Conservation (phyloP, 352 stramenopile genomes). For the Phytophthora agathidicida region DNA sequence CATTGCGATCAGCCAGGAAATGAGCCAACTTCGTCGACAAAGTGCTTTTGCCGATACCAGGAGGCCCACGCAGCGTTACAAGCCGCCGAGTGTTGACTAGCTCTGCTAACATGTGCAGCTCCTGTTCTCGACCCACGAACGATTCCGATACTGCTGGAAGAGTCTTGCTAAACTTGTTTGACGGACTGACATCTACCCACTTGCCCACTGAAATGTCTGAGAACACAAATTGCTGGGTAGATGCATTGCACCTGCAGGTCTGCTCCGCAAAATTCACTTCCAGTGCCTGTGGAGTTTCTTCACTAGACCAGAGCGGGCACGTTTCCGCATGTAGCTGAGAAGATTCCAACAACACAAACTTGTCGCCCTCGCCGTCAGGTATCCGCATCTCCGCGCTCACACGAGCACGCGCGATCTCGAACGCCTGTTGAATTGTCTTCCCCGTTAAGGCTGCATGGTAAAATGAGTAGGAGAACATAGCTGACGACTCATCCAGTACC, state of each 20-base stretch:
- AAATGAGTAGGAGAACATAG: conserved; percentile 81
- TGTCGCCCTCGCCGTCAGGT: conserved; percentile 65
- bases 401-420: conserved; percentile 73
- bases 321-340: conserved; percentile 62
- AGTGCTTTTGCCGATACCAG: conserved; percentile 82
- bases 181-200: conserved; percentile 76
- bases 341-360: conserved; percentile 80
- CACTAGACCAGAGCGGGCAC: conserved; percentile 44
- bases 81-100: conserved; percentile 65
- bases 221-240: conserved; percentile 67
- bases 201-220: conserved; percentile 75
- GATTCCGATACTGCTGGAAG: conserved; percentile 67
- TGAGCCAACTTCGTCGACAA: conserved; percentile 75
- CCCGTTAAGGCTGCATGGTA: conserved; percentile 76
- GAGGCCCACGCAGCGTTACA: conserved; percentile 74
- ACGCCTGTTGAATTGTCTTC: conserved; percentile 78
- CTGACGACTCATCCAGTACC: conserved; percentile 73
- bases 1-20: conserved; percentile 74
- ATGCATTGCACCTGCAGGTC: conserved; percentile 59
- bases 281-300: conserved; percentile 39
- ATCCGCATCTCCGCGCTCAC: conserved; percentile 76
- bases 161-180: conserved; percentile 74
- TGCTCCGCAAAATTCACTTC: conserved; percentile 58
- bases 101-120: conserved; percentile 71
- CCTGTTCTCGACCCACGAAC: conserved; percentile 77